Evolutionary conservation across 345 rosid genomes (phyloP).

Genomic region (Sapria himalayana): DNA sequence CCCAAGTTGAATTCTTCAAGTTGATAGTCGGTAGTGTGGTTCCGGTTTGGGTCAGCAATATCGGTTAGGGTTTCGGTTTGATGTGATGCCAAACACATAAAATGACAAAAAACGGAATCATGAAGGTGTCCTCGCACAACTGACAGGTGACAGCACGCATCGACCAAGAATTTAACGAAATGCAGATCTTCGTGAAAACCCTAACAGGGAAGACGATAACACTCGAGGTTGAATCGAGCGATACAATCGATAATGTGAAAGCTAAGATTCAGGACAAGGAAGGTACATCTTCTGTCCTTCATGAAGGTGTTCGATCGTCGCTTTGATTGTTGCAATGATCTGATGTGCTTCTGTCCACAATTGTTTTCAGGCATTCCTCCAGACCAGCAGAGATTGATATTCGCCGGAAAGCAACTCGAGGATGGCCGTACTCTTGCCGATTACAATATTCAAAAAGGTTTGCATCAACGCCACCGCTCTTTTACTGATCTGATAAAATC

Average conservation of each 20-base stretch:
- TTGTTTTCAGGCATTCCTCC: constrained; percentile 51
- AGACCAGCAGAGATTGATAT: constrained; percentile 76
- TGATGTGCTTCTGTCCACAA: background rate
- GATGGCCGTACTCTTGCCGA: constrained; percentile 87
- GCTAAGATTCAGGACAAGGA: constrained; percentile 91
- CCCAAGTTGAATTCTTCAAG: no score
- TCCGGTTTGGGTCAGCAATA: no score
- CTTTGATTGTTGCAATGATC: background rate
- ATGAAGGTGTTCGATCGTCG: background rate
- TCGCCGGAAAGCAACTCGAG: constrained; percentile 86
- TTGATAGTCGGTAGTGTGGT: no score
- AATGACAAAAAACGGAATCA: no score
- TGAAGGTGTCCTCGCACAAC: no score
- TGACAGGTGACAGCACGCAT: no score
- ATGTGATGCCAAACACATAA: no score
- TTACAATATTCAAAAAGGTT: constrained; percentile 85
- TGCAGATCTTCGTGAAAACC: constrained; percentile 92
- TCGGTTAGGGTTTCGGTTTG: no score
- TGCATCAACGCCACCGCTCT: no score
- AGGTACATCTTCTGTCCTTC: constrained; percentile 14
- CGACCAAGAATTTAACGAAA: no score
- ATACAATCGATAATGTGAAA: constrained; percentile 77
- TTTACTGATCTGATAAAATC: background rate
- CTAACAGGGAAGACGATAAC: constrained; percentile 89
- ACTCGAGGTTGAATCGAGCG: constrained; percentile 85